These are phyloP conservation scores for Mycena capillaripes DNA, from an alignment of 768 basidiomycete genomes.

Conservation along the genomic window DNA sequence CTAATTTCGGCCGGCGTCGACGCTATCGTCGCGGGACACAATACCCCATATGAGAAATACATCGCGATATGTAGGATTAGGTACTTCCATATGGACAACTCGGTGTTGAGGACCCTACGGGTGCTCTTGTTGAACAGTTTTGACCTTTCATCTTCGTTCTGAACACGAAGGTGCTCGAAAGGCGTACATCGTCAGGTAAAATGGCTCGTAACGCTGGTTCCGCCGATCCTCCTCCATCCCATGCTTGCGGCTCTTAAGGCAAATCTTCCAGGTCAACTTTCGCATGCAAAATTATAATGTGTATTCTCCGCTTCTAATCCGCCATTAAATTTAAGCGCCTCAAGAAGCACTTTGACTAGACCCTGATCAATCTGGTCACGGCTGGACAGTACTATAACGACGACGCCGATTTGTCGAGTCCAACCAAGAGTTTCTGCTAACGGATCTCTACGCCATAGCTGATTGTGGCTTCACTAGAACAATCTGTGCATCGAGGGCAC, in stretches of 20 bases:
- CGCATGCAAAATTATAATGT: neutral
- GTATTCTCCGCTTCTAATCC: slow-evolving; percentile 44
- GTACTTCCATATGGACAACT: too few relatives aligned
- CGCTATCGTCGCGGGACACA: neutral
- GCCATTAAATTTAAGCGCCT: slow-evolving; percentile 48
- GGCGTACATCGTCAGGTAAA: slow-evolving; percentile 67
- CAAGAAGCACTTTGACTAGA: slow-evolving; percentile 59
- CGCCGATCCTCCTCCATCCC: slow-evolving; percentile 45
- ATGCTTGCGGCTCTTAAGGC: slow-evolving; percentile 53
- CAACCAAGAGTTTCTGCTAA: slow-evolving; percentile 57
- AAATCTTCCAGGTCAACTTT: slow-evolving; percentile 55
- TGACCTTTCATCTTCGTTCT: too few relatives aligned
- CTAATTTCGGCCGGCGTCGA: neutral
- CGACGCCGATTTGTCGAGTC: slow-evolving; percentile 60
- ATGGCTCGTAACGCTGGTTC: too few relatives aligned
- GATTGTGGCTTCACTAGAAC: slow-evolving; percentile 52
- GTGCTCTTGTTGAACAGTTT: too few relatives aligned
- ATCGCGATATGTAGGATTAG: too few relatives aligned
- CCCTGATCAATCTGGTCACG: slow-evolving; percentile 54
- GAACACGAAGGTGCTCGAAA: slow-evolving; percentile 47
- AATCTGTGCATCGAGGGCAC: slow-evolving; percentile 67
- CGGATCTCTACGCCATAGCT: neutral
- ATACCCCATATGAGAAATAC: too few relatives aligned
- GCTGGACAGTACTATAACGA: slow-evolving; percentile 53
- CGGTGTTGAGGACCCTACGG: too few relatives aligned